Conservation (phyloP, 2,329 filamentous ascomycete genomes). For the Rugonectria rugulosa region DNA sequence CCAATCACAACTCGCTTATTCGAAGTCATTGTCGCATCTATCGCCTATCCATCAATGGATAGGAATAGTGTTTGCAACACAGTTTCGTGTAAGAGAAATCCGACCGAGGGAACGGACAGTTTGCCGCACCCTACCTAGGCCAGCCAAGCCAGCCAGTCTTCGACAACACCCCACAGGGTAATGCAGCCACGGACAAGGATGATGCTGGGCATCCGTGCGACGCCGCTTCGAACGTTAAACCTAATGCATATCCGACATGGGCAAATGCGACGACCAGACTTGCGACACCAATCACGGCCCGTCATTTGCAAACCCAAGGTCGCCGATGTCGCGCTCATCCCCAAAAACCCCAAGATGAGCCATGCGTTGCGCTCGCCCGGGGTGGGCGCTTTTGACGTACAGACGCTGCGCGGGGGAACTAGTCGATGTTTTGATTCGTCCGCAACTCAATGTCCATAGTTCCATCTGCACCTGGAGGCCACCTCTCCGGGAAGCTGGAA, state of each 20-base stretch:
- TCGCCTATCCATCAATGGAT: slow-evolving; percentile 36
- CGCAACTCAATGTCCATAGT: slow-evolving; percentile 27
- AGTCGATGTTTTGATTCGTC: slow-evolving; percentile 31
- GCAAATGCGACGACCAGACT: slow-evolving; percentile 29
- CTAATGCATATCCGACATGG: slow-evolving; percentile 36
- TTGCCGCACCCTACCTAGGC: slow-evolving; percentile 27
- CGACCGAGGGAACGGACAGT: slow-evolving; percentile 28
- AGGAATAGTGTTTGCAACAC: slow-evolving; percentile 44
- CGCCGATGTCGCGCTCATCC: slow-evolving; percentile 44
- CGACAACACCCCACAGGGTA: slow-evolving; percentile 38
- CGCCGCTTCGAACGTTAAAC: slow-evolving; percentile 40
- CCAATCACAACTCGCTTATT: slow-evolving; percentile 36
- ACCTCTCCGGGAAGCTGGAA: slow-evolving; percentile 33
- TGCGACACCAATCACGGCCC: slow-evolving; percentile 43
- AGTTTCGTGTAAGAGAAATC: slow-evolving; percentile 49
- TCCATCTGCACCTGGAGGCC: slow-evolving; percentile 16
- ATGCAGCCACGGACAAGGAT: slow-evolving; percentile 34
- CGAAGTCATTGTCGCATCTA: slow-evolving; percentile 30
- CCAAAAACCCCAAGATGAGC: slow-evolving; percentile 22
- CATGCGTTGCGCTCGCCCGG: slow-evolving; percentile 28
- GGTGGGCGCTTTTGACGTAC: slow-evolving; percentile 38
- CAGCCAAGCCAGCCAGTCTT: slow-evolving; percentile 38
- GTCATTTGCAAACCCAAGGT: slow-evolving; percentile 40
- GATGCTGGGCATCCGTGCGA: slow-evolving; percentile 33
- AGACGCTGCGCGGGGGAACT: slow-evolving; percentile 37